Evolutionary conservation across 192 early-diverging fungal genomes (phyloP).

Genomic region (Backusella parvicylindrica): DNA sequence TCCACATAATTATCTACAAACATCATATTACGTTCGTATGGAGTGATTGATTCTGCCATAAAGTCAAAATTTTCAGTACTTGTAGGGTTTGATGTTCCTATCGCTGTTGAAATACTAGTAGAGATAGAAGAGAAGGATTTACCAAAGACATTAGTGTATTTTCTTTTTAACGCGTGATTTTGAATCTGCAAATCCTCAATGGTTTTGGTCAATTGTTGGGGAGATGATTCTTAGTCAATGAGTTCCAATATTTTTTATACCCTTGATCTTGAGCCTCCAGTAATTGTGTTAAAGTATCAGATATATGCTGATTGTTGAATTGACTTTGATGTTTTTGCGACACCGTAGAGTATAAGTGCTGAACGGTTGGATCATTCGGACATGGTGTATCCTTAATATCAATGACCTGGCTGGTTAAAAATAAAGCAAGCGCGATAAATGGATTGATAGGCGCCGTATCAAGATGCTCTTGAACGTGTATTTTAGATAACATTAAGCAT

Average conservation of each 20-base stretch:
- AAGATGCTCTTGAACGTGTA: neutral
- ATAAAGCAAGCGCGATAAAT: neutral
- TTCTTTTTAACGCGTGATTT: neutral
- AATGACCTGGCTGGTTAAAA: neutral
- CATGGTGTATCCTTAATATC: neutral
- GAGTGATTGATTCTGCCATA: neutral
- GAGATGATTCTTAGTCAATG: neutral
- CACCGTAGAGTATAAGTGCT: neutral
- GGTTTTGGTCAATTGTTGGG: neutral
- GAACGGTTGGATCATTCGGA: neutral
- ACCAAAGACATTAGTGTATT: neutral
- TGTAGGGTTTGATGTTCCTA: neutral
- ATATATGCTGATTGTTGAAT: neutral
- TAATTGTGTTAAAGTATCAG: neutral
- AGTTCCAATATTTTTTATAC: neutral
- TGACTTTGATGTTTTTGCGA: neutral
- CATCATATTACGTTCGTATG: neutral
- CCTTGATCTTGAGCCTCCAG: neutral
- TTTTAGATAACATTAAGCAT: neutral
- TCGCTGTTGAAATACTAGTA: neutral
- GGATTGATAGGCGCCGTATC: neutral
- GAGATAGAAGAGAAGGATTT: neutral
- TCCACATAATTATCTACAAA: no score
- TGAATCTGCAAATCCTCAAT: neutral
- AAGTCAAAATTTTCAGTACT: neutral